Evolutionary conservation across 129 eudicot species (phyloP).

Genomic region (Saussurea involucrata): DNA sequence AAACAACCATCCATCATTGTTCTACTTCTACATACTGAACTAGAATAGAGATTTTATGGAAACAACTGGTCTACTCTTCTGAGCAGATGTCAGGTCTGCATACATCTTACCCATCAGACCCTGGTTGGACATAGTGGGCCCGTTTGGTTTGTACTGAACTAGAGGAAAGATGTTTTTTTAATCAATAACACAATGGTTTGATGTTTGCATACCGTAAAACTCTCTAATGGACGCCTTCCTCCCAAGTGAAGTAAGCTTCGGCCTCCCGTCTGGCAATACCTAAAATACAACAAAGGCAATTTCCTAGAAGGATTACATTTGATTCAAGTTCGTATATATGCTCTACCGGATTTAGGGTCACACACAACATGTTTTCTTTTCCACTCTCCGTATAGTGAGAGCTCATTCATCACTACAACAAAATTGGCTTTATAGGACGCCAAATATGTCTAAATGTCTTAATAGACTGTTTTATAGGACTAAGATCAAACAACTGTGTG

Average conservation of each 20-base stretch:
- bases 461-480: too few species aligned
- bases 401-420: too few species aligned
- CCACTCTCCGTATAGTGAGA: too few species aligned
- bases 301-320: too few species aligned
- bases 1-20: not conserved
- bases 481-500: too few species aligned
- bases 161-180: not conserved
- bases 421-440: too few species aligned
- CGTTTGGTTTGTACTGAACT: not conserved
- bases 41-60: not conserved
- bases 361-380: too few species aligned
- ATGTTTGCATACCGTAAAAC: conserved; percentile 55
- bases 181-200: conserved; percentile 8
- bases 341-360: too few species aligned
- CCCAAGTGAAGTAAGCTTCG: conserved; percentile 34
- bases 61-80: not conserved
- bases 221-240: conserved; percentile 60
- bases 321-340: too few species aligned
- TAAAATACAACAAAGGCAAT: conserved; percentile 9
- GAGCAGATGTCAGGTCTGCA: too few species aligned
- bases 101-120: too few species aligned
- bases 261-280: conserved; percentile 50
- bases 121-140: not conserved
- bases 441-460: too few species aligned
- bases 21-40: not conserved